Percentiles rank a stretch among this genome's conserved stretches.
These are phyloP conservation scores for Mucuna pruriens DNA, from an alignment of 306 rosid genomes.

Conservation along the genomic window DNA sequence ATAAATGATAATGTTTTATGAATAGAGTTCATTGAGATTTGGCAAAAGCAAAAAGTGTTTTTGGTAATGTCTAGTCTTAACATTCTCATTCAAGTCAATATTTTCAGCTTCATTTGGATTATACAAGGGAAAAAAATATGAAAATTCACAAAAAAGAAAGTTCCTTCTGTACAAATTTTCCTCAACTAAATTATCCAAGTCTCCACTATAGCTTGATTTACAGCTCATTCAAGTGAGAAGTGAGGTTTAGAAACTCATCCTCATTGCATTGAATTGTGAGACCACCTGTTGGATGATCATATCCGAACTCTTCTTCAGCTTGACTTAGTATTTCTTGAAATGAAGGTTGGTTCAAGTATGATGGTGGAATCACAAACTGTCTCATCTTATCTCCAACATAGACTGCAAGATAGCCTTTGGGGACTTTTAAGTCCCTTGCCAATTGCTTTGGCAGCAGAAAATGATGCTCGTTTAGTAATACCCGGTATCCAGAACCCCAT, in stretches of 20 bases:
- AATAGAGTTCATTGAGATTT: not conserved
- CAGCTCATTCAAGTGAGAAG: constrained; percentile 23
- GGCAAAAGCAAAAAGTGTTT: not conserved
- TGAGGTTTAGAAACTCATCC: constrained; percentile 18
- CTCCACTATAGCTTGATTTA: not conserved
- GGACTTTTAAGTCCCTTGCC: constrained; percentile 33
- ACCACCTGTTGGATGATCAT: constrained; percentile 45
- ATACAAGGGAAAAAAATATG: not conserved
- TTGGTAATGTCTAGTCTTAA: not conserved
- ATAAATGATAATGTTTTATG: not conserved
- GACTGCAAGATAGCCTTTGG: constrained; percentile 46
- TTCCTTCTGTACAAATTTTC: not conserved
- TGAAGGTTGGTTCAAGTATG: constrained; percentile 41
- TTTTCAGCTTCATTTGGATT: not conserved
- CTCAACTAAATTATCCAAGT: not conserved
- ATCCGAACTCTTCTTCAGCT: constrained; percentile 48
- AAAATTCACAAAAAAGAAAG: not conserved
- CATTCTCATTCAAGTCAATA: not conserved
- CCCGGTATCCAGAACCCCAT: constrained; percentile 42
- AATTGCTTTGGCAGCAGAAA: constrained; percentile 5
- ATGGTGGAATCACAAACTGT: constrained; percentile 38
- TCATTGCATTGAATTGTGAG: constrained; percentile 37
- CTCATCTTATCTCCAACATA: constrained; percentile 47
- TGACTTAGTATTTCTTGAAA: constrained; percentile 45
- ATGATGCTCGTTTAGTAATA: not conserved